Evolutionary conservation across 176 grass and related monocot species (phyloP), one percentile per base, ranked within the genome.

Genomic region (Luzula sylvatica): DNA sequence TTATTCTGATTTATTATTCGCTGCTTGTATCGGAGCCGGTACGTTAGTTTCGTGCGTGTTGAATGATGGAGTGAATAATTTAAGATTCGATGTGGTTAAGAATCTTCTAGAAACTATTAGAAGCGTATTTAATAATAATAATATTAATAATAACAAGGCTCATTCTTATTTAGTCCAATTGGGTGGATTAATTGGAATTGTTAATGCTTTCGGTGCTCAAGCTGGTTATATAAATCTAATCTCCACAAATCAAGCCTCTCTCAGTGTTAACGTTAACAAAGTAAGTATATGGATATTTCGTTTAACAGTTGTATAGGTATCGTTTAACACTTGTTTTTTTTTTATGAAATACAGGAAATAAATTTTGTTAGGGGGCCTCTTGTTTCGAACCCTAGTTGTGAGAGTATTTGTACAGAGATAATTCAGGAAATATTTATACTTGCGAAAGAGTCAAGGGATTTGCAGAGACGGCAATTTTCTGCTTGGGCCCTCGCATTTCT

Each of bases 401-500:
- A 88, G 81, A 82, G 61, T 55, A 65, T 95, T 26, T 77, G 76
- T 53, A 81, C 66, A 16, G 61, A 75, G 56, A 78, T 87, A 66
- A 25, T 86, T 76, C 90, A 79, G 65, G 84, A 86, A 79, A 82
- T 89, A 43, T 86, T 86, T 86, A 71, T 96, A 60, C 75, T 96
- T 52, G 77, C 92, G 32, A 96, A 89, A 71, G 74, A 82, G 24
- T 68, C 67, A 46, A 69, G 76, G 58, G 81, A 96, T 86, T 73
- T 72, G 25, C 50, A 79, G 19, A 74, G 81, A 68, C 55, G 49
- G 73, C 70, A 74, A 62, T 79, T 72, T 74, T 80, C 84, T 76
- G 74, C 92, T 46, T 96, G 92, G 92, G 70, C 92, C 20, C 70
- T 86, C 73, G 84, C 85, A 51, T 79, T 96, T 86, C 77, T 96